Conservation (phyloP, 1,139 yeast genomes). For the Yamadazyma trypodendri region DNA sequence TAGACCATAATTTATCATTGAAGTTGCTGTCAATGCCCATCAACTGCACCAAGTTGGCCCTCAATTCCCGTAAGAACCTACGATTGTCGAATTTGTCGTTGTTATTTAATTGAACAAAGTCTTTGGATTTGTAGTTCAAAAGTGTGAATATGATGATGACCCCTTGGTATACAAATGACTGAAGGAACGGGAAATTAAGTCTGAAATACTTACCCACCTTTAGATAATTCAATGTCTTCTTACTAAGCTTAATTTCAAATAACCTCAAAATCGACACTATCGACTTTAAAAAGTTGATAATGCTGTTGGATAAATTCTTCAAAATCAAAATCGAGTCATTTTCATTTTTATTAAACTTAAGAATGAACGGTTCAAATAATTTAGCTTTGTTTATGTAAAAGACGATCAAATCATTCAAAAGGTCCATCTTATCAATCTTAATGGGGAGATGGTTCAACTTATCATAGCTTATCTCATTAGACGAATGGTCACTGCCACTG, state of each 20-base stretch:
- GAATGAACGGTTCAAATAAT: conserved; percentile 51
- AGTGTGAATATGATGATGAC: conserved; percentile 50
- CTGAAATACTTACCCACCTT: conserved; percentile 36
- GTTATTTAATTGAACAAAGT: conserved; percentile 25
- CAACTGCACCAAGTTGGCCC: conserved; percentile 23
- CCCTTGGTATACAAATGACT: conserved; percentile 52
- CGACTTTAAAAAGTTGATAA: conserved; percentile 38
- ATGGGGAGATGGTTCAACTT: conserved; percentile 24
- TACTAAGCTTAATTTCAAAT: conserved; percentile 18
- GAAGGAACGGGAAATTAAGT: conserved; percentile 44
- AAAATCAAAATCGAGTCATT: conserved; percentile 25
- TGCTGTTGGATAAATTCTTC: conserved; percentile 35
- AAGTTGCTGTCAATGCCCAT: conserved; percentile 23
- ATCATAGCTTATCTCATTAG: conserved; percentile 17
- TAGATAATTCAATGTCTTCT: conserved; percentile 21
- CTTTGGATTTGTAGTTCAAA: conserved; percentile 41
- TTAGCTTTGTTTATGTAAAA: conserved; percentile 51
- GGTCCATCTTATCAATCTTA: conserved; percentile 33
- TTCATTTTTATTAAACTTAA: conserved; percentile 31
- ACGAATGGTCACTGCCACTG: conserved; percentile 8
- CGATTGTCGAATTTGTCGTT: conserved; percentile 18
- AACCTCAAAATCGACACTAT: conserved; percentile 15
- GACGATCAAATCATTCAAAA: conserved; percentile 44
- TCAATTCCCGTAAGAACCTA: conserved; percentile 26
- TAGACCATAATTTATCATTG: conserved; percentile 34